Evolutionary conservation across 306 rosid genomes (phyloP), one percentile per base, ranked within the genome.

Genomic region (Pueraria montana): DNA sequence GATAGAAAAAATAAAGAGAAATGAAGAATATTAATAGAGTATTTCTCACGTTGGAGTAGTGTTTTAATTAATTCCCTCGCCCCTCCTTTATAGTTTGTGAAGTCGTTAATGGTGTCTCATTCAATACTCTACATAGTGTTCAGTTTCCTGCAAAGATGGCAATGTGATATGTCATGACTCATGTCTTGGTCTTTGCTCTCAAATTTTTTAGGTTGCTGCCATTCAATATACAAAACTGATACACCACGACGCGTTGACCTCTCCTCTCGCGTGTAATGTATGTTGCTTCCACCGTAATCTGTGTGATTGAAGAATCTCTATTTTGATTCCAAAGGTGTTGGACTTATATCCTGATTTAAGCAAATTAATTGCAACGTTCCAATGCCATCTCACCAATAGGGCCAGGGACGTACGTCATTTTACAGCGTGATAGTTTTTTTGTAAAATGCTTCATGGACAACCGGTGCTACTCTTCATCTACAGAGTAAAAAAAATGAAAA

Each of bases 231-330:
- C 8, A 14, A 30, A 0, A 30, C 34, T 2, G 6, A 32, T 81
- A 30, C 56, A 48, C 13, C 7, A 0, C 9, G 43, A 18, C 0
- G 30, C 55, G n/a, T 62, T 81, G 79, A 72, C 74, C 65, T 6
- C 45, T 5, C 12, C 43, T 43, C n/a, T 80, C 0, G 66, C 23
- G 12, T 21, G n/a, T 8, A 63, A 3, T 21, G n/a, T 8, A 63
- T 5, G 66, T 81, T 72, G 84, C 84, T 81, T 72, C 56, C 13
- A 30, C 65, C 55, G 70, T 72, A 72, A 72, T 80, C 79, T 46
- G 20, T 46, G 20, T 59, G 78, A 46, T 80, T 23, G 10, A 40
- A 21, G 10, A 53, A 21, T 79, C 66, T 52, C n/a, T 49, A 52
- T 5, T 40, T 68, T 34, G 55, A 79, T 79, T 9, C 14, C 7